A percentile compares a stretch with the other conserved stretches of the same genome.
Conservation (phyloP, 1,284 basidiomycete genomes). For the Violaceomyces palustris region DNA sequence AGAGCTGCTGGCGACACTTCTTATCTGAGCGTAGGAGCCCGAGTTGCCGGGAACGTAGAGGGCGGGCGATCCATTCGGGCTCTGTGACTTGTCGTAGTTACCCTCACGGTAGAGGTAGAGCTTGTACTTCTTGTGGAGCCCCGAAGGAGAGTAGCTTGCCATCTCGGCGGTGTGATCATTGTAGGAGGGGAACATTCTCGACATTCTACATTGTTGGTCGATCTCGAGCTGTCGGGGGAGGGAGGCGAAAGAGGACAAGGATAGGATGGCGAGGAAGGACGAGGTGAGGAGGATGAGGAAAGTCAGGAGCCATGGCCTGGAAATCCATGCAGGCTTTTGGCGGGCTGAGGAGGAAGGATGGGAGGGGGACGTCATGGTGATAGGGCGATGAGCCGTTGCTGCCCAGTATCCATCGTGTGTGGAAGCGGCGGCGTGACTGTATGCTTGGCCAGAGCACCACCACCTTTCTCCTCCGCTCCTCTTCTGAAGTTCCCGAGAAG, state of each 20-base stretch:
- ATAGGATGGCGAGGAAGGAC: constrained; percentile 5
- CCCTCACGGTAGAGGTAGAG: constrained; percentile 83
- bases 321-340: no score
- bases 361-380: background rate
- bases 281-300: constrained; percentile 5
- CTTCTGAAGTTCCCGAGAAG: no score
- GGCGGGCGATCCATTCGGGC: constrained; percentile 60
- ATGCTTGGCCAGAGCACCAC: no score
- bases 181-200: constrained; percentile 92
- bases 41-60: constrained; percentile 97
- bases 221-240: constrained; percentile 28
- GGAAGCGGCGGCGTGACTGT: no score
- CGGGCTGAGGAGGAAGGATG: no score
- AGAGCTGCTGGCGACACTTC: constrained; percentile 88
- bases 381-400: constrained; percentile 9
- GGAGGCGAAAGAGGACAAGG: constrained; percentile 19
- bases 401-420: no score
- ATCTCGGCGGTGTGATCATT: constrained; percentile 55
- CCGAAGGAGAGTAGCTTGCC: constrained; percentile 62
- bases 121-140: constrained; percentile 69
- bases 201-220: constrained; percentile 75
- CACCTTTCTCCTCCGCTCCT: no score
- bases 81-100: constrained; percentile 10
- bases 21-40: constrained; percentile 86
- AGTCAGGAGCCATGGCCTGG: background rate